Evolutionary conservation across 495 filamentous ascomycete genomes (phyloP).

Genomic region (Apodospora peruviana): DNA sequence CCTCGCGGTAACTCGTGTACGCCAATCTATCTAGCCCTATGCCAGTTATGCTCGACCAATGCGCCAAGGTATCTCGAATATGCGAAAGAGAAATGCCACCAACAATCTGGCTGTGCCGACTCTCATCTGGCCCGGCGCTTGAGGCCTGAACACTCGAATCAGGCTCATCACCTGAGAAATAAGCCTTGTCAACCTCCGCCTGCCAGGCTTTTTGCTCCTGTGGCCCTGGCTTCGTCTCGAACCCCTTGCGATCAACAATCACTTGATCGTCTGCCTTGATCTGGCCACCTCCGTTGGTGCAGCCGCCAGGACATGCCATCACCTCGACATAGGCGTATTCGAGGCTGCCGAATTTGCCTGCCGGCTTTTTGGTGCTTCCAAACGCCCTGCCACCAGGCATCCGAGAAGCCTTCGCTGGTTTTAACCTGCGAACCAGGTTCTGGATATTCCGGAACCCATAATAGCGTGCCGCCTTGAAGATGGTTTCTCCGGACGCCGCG

Average conservation of each 20-base stretch:
- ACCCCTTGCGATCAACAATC: conserved; percentile 37
- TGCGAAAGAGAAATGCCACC: conserved; percentile 52
- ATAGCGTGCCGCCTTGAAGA: conserved; percentile 81
- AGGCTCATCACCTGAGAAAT: conserved; percentile 74
- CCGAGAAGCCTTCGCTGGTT: conserved; percentile 66
- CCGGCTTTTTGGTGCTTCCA: conserved; percentile 41
- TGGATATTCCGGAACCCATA: conserved; percentile 98
- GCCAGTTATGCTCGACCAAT: conserved; percentile 69
- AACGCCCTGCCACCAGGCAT: conserved; percentile 65
- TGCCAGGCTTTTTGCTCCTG: conserved; percentile 84
- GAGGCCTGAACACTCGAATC: conserved; percentile 25
- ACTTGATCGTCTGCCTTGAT: conserved; percentile 77
- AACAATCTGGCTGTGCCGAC: conserved; percentile 33
- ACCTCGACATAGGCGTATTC: conserved; percentile 93
- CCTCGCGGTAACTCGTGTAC: conserved; percentile 81
- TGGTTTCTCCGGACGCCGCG: conserved; percentile 42
- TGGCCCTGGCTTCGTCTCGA: conserved; percentile 51
- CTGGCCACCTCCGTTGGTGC: conserved; percentile 95
- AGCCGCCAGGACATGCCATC: conserved; percentile 97
- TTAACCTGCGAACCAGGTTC: conserved; percentile 85
- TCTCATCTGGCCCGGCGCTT: conserved; percentile 18
- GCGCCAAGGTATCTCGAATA: conserved; percentile 54
- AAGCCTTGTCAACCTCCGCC: conserved; percentile 82
- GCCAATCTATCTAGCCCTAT: conserved; percentile 67
- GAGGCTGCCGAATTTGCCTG: conserved; percentile 34